Base-by-base conservation (phyloP, 2,329 filamentous ascomycete genomes). In the Decorospora gaudefroyi region DNA sequence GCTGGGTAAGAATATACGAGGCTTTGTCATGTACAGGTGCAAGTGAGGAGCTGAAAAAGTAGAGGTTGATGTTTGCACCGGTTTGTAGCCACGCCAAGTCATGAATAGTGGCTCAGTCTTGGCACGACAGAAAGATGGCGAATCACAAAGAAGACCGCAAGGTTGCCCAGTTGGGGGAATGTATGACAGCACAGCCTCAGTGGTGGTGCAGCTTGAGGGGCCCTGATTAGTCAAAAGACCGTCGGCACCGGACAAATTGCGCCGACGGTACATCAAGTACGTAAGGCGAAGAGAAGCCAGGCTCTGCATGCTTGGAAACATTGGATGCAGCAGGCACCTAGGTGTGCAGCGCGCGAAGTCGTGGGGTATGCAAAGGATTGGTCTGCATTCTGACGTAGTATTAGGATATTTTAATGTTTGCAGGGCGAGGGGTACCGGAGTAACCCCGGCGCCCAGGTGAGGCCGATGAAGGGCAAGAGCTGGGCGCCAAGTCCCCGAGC, bases 101-200 rank as follows among this genome's bases (percentile, higher is more conserved):
- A 23, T 22, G 36, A 27, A 39, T n/a, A n/a, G n/a, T n/a, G n/a
- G n/a, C n/a, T n/a, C n/a, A n/a, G n/a, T n/a, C n/a, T n/a, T n/a
- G n/a, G n/a, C n/a, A n/a, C n/a, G n/a, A 13, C 2, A 12, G 6
- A 7, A 12, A 48, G 34, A 23, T 22, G 30, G 30, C 27, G 48
- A 43, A 43, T 41, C 9, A 15, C 25, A 34, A 46, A 13, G 11
- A 13, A 23, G 30, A 13, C 46, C 37, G 49, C 49, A 37, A 46
- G 12, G 25, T 29, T 28, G 17, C 9, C 40, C 38, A 21, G 17
- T 15, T 37, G 21, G 32, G 29, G 19, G 11, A 12, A 7, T n/a
- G 12, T 21, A 26, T 42, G 19, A 39, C 25, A 38, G 53, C 53
- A 56, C 53, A 53, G 53, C 53, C 53, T 56, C 53, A 28, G 43